Percentiles rank a stretch among this genome's conserved stretches.
Evolutionary conservation across 805 yeast species (phyloP).

Genomic region (Grigorovia humatica): DNA sequence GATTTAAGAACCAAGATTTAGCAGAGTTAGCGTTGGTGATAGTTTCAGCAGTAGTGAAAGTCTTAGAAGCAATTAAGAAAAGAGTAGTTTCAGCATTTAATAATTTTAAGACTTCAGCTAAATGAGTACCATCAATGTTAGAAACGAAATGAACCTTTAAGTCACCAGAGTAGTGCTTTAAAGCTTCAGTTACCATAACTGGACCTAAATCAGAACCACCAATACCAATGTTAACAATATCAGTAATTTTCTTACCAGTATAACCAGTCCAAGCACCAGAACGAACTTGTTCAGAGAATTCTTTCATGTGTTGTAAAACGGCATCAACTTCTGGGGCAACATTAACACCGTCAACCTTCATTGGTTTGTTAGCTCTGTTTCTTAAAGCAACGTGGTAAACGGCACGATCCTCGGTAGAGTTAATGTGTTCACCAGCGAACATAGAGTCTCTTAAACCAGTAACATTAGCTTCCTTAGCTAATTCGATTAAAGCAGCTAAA

Average conservation of each 20-base stretch:
- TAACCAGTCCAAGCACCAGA: slow-evolving; percentile 95
- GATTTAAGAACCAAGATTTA: slow-evolving; percentile 81
- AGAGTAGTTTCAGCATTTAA: slow-evolving; percentile 86
- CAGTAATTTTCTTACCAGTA: slow-evolving; percentile 89
- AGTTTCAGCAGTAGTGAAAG: slow-evolving; percentile 98
- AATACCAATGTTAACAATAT: slow-evolving; percentile 94
- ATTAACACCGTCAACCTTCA: slow-evolving; percentile 82
- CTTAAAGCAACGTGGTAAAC: slow-evolving; percentile 95
- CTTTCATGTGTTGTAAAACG: slow-evolving; percentile 93
- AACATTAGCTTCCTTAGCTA: slow-evolving; percentile 86
- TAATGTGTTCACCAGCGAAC: slow-evolving; percentile 90
- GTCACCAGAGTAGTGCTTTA: slow-evolving; percentile 76
- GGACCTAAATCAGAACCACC: slow-evolving; percentile 99
- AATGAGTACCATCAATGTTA: slow-evolving; percentile 96
- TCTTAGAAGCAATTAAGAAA: slow-evolving; percentile 89
- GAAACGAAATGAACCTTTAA: slow-evolving; percentile 87
- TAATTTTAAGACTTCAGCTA: slow-evolving; percentile 76
- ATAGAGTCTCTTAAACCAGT: slow-evolving; percentile 79
- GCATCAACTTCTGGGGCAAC: slow-evolving; percentile 87
- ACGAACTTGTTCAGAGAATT: slow-evolving; percentile 81
- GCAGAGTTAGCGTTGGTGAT: slow-evolving; percentile 93
- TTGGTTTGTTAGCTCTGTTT: slow-evolving; percentile 75
- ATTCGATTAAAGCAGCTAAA: slow-evolving; percentile 50
- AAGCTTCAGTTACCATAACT: slow-evolving; percentile 97
- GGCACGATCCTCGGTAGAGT: slow-evolving; percentile 92